These are phyloP conservation scores for Cryptosporidium viatorum DNA, from an alignment of 169 alveolate genomes.

Conservation along the genomic window DNA sequence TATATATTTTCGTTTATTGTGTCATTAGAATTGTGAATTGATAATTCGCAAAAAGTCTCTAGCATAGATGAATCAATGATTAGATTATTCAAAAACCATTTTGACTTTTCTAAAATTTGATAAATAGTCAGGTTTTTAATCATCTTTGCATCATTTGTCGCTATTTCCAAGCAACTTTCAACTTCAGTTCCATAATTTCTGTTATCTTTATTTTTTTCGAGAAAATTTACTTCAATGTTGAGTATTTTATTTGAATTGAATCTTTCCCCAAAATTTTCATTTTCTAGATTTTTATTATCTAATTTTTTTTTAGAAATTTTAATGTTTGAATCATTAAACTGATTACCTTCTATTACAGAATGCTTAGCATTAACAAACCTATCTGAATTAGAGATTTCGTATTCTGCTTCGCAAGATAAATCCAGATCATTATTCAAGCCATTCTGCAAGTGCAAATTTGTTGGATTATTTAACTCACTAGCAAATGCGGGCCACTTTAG, in stretches of 20 bases:
- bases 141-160: neutral
- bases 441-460: neutral
- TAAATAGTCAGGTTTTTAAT: neutral
- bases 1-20: neutral
- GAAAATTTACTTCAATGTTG: neutral
- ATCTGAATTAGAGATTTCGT: neutral
- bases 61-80: slow-evolving; percentile 37
- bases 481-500: slow-evolving; percentile 7
- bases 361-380: neutral
- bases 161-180: neutral
- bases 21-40: neutral
- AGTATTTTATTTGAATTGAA: neutral
- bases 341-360: neutral
- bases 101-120: neutral
- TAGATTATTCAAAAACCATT: neutral
- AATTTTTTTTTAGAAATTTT: neutral
- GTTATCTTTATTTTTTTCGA: neutral
- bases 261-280: neutral
- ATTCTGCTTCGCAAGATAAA: neutral
- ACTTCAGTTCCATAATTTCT: neutral
- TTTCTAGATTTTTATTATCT: neutral
- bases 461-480: neutral
- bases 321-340: neutral
- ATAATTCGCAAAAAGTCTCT: slow-evolving; percentile 7
- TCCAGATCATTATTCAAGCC: neutral